These are phyloP conservation scores for Nemania sp. DNA, from an alignment of 2,329 filamentous ascomycete genomes.

Conservation along the genomic window DNA sequence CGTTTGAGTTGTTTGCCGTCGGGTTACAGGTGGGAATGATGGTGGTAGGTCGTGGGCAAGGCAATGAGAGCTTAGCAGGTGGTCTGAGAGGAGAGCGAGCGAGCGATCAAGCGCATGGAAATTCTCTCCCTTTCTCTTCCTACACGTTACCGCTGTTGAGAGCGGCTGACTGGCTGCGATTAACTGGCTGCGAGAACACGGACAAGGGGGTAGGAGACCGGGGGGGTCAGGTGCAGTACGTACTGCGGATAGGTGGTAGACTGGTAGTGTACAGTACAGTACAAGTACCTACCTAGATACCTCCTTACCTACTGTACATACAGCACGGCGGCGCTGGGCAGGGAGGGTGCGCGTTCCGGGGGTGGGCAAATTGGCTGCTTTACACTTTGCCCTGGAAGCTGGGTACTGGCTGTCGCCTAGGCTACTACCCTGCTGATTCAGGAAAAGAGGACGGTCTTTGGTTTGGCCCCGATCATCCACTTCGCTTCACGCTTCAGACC, in stretches of 20 bases:
- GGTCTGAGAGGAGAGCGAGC: constrained; percentile 42
- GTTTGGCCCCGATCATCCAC: background rate
- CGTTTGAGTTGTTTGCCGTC: constrained; percentile 44
- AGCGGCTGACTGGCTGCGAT: constrained; percentile 35
- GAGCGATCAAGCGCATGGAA: constrained; percentile 37
- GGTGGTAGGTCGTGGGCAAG: constrained; percentile 41
- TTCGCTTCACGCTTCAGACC: constrained; percentile 12
- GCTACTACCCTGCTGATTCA: constrained; percentile 23
- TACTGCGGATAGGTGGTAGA: too few relatives aligned
- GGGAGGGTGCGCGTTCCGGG: background rate
- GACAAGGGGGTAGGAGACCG: constrained; percentile 23
- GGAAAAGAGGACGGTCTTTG: constrained; percentile 21
- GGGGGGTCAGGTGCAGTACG: constrained; percentile 8
- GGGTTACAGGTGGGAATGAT: constrained; percentile 41
- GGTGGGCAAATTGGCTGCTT: constrained; percentile 11
- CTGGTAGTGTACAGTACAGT: background rate
- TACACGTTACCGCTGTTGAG: constrained; percentile 30
- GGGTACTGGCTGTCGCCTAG: background rate
- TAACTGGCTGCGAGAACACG: constrained; percentile 21
- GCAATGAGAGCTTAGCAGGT: constrained; percentile 41
- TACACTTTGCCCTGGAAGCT: background rate
- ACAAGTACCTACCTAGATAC: background rate
- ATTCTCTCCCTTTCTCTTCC: constrained; percentile 36
- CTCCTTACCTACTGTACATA: too few relatives aligned
- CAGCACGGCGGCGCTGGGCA: background rate